These are phyloP conservation scores for Periconia sp. DNA, from an alignment of 2,329 filamentous ascomycete species.

Conservation along the genomic window DNA sequence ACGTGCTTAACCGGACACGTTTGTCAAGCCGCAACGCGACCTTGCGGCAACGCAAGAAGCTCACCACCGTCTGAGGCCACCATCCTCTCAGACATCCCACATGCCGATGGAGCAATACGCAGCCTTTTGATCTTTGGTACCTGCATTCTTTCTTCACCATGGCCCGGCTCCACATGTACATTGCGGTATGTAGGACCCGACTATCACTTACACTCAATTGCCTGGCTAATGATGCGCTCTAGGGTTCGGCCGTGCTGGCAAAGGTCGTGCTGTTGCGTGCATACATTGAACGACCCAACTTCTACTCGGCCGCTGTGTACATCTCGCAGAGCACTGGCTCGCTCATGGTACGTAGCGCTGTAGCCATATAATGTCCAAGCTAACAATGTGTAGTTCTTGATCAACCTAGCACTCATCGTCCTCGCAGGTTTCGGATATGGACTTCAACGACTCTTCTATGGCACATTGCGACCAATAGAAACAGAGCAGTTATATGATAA, in stretches of 20 bases:
- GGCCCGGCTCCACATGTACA: conserved; percentile 38
- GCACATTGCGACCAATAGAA: conserved; percentile 86
- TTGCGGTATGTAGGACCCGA: conserved; percentile 27
- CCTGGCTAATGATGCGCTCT: conserved; percentile 16
- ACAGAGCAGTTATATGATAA: conserved; percentile 97
- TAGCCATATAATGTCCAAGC: neutral
- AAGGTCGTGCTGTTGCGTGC: conserved; percentile 83
- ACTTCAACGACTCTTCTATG: conserved; percentile 87
- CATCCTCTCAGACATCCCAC: conserved; percentile 8
- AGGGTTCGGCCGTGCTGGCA: conserved; percentile 77
- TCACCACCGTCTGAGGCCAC: conserved; percentile 13
- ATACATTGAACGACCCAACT: conserved; percentile 93
- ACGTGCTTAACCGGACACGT: conserved; percentile 1
- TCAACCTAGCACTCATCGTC: conserved; percentile 83
- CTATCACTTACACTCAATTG: neutral
- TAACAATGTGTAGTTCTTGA: conserved; percentile 67
- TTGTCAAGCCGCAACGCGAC: neutral
- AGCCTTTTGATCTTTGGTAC: conserved; percentile 5
- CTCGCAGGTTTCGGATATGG: conserved; percentile 81
- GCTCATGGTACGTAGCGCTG: conserved; percentile 67
- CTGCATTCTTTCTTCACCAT: conserved; percentile 19
- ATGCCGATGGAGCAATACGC: conserved; percentile 9
- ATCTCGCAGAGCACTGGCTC: conserved; percentile 95
- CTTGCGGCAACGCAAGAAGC: conserved; percentile 7
- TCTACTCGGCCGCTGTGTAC: conserved; percentile 97